phyloP scores from a whole-genome alignment of 257 asterid species.

The Craterostigma plantagineum region DNA sequence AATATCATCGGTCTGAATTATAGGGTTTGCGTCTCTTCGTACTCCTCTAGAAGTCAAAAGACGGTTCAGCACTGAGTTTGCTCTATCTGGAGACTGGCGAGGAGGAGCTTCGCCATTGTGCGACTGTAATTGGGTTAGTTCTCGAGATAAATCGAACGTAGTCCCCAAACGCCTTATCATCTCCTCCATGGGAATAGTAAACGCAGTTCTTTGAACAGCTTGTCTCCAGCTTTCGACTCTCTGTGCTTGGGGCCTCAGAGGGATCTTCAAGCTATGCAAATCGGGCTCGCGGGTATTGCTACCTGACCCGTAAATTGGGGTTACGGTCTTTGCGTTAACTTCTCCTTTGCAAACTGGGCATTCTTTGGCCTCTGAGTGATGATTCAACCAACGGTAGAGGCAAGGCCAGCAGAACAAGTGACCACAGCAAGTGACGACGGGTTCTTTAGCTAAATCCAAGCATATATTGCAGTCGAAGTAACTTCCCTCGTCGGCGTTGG shows the following conservation, averaged over 20 bases:
- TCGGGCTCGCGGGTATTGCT: conserved; percentile 24
- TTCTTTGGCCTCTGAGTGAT: conserved; percentile 26
- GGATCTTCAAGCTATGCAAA: conserved; percentile 33
- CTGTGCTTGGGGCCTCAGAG: conserved; percentile 51
- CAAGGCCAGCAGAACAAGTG: conserved; percentile 98
- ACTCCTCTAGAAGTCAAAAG: conserved; percentile 60
- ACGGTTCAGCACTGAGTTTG: conserved; percentile 43
- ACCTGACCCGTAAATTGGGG: conserved; percentile 84
- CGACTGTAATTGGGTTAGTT: conserved; percentile 18
- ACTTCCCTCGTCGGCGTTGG: conserved; percentile 42
- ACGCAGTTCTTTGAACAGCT: conserved; percentile 46
- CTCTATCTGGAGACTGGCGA: conserved; percentile 50
- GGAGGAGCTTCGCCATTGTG: too few species aligned
- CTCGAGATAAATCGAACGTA: conserved; percentile 33
- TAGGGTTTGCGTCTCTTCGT: conserved; percentile 47
- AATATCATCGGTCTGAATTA: conserved; percentile 27
- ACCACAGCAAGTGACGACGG: conserved; percentile 94
- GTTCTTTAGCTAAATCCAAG: conserved; percentile 78
- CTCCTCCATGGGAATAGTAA: conserved; percentile 71
- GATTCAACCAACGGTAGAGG: conserved; percentile 77
- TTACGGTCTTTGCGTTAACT: conserved; percentile 54
- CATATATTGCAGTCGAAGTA: conserved; percentile 92
- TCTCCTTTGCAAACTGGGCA: conserved; percentile 90
- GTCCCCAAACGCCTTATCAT: conserved; percentile 67
- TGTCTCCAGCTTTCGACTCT: conserved; percentile 81